Conservation (phyloP, 2,329 filamentous ascomycete species). For the Pseudocercospora macadamiae region DNA sequence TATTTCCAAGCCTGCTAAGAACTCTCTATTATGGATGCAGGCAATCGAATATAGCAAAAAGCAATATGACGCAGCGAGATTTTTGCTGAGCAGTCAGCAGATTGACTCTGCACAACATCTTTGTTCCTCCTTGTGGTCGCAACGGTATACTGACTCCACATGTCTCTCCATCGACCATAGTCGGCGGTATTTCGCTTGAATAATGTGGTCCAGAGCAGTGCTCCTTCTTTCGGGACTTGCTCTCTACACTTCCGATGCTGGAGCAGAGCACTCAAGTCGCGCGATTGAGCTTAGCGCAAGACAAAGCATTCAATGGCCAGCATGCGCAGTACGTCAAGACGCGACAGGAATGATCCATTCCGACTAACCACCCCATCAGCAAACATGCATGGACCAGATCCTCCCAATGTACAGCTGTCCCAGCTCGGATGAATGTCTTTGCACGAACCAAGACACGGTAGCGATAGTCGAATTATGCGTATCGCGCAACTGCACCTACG, state of each 20-base stretch:
- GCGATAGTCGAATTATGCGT: slow-evolving; percentile 12
- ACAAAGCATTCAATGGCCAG: background rate
- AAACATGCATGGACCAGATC: slow-evolving; percentile 12
- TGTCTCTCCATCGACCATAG: background rate
- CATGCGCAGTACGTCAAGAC: slow-evolving; percentile 13
- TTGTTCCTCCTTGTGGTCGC: background rate
- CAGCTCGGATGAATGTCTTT: slow-evolving; percentile 7
- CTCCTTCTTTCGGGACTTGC: background rate
- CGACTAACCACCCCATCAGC: slow-evolving; percentile 2
- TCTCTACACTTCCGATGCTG: background rate
- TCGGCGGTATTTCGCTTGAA: background rate
- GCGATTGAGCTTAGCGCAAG: background rate
- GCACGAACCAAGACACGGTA: background rate
- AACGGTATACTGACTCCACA: background rate
- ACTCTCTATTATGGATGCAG: slow-evolving; percentile 5
- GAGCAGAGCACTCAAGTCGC: background rate
- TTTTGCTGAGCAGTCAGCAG: background rate
- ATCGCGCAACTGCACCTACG: slow-evolving; percentile 10
- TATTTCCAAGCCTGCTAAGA: background rate
- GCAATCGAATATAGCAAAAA: slow-evolving; percentile 3
- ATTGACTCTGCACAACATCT: background rate
- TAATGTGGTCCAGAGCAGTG: background rate
- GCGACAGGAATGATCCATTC: too few species aligned
- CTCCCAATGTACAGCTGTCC: slow-evolving; percentile 9
- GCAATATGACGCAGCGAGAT: background rate